Evolutionary conservation across 106 monocot species (phyloP).

Genomic region (Dendrobium nobile): DNA sequence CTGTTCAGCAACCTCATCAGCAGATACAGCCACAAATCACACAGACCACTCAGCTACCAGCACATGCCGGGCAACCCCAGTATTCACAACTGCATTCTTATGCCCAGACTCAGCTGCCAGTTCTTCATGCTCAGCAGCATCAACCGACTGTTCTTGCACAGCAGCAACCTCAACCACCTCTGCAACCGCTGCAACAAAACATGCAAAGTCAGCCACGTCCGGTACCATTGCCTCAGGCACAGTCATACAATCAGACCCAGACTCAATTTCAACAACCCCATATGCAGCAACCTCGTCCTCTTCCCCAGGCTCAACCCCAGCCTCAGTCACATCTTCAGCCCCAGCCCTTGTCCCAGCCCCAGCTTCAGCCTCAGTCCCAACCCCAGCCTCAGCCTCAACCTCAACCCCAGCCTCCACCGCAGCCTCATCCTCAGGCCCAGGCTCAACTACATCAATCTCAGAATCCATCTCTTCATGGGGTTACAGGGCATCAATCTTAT

Average conservation of each 20-base stretch:
- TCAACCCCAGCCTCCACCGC: conserved; percentile 19
- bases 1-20: conserved; percentile 14
- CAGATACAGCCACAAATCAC: conserved; percentile 13
- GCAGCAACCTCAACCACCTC: conserved; percentile 21
- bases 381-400: conserved; percentile 24
- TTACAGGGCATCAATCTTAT: conserved; percentile 69
- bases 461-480: conserved; percentile 30
- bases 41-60: conserved; percentile 2
- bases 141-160: conserved; percentile 21
- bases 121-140: conserved; percentile 19
- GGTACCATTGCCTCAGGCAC: conserved; percentile 19
- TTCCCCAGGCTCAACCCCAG: conserved; percentile 25
- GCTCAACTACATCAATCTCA: conserved; percentile 32
- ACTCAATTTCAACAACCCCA: conserved; percentile 26
- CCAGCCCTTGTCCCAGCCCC: conserved; percentile 10
- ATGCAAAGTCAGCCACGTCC: conserved; percentile 19
- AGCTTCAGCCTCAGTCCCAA: conserved; percentile 18
- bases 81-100: conserved; percentile 22
- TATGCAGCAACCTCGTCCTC: conserved; percentile 19
- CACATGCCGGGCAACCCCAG: conserved; percentile 18
- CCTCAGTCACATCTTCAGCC: conserved; percentile 8
- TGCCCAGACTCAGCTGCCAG: conserved; percentile 18
- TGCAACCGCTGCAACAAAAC: conserved; percentile 16
- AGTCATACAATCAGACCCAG: conserved; percentile 8
- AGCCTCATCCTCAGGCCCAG: conserved; percentile 25